Conservation (phyloP, 208 protist species). For the Acanthamoeba healyi region DNA sequence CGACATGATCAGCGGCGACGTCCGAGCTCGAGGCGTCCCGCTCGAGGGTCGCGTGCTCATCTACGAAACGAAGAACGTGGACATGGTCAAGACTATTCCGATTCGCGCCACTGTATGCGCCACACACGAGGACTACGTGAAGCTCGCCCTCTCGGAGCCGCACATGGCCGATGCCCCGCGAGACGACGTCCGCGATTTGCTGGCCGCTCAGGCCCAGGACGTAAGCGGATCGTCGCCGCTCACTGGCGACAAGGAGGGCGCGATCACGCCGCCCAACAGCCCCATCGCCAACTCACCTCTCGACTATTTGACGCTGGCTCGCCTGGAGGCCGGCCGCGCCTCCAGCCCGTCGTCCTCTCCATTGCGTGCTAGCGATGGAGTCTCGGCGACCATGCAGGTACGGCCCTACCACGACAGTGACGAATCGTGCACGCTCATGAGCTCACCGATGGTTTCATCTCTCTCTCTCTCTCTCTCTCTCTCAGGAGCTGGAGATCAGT, state of each 20-base stretch:
- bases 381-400: too few relatives aligned
- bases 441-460: too few relatives aligned
- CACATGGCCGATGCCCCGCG: neutral
- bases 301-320: neutral
- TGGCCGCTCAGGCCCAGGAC: neutral
- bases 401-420: too few relatives aligned
- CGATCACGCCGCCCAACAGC: conserved; percentile 36
- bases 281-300: conserved; percentile 7
- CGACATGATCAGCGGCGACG: neutral
- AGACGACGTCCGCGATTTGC: neutral
- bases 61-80: conserved; percentile 83
- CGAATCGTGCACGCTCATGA: too few relatives aligned
- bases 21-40: neutral
- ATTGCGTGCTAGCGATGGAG: too few relatives aligned
- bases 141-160: neutral
- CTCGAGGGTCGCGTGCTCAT: conserved; percentile 26
- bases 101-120: conserved; percentile 71
- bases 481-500: conserved; percentile 55
- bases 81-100: conserved; percentile 79
- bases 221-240: neutral
- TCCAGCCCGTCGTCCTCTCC: neutral
- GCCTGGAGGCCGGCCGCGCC: neutral
- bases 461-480: too few relatives aligned
- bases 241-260: neutral
- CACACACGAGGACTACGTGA: conserved; percentile 74